Percentiles rank a stretch among this genome's conserved stretches.
These are phyloP conservation scores for Cryptosporidium bovis DNA, from an alignment of 169 alveolate genomes.

Conservation along the genomic window DNA sequence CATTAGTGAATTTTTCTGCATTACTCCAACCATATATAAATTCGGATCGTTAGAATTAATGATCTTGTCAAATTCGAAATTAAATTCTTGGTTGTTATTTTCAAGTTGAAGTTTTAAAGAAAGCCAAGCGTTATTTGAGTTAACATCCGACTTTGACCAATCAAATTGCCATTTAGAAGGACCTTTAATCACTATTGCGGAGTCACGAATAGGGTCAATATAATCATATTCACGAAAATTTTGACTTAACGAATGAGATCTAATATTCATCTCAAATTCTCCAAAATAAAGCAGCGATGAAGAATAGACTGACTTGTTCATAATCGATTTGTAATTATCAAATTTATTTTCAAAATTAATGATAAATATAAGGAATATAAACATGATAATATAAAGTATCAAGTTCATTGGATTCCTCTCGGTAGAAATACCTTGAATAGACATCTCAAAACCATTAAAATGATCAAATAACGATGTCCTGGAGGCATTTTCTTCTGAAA, in stretches of 20 bases:
- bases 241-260: not conserved
- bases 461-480: conserved; percentile 9
- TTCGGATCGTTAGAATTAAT: not conserved
- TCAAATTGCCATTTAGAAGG: conserved; percentile 69
- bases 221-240: not conserved
- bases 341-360: conserved; percentile 32
- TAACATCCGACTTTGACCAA: conserved; percentile 50
- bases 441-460: not conserved
- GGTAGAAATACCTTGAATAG: conserved; percentile 4
- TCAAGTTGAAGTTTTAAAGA: conserved; percentile 21
- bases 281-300: conserved; percentile 51
- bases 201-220: not conserved
- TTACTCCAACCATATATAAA: not conserved
- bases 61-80: conserved; percentile 25
- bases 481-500: conserved; percentile 4
- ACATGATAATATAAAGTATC: conserved; percentile 2
- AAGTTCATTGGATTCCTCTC: conserved; percentile 34
- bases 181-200: conserved; percentile 9
- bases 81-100: not conserved
- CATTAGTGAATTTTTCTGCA: not conserved
- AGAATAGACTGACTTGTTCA: conserved; percentile 10
- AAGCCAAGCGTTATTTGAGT: conserved; percentile 51
- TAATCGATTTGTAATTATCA: conserved; percentile 14
- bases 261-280: conserved; percentile 18
- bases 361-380: conserved; percentile 9